Conservation (phyloP, 441 rosid species). For the Arabidopsis lyrata region DNA sequence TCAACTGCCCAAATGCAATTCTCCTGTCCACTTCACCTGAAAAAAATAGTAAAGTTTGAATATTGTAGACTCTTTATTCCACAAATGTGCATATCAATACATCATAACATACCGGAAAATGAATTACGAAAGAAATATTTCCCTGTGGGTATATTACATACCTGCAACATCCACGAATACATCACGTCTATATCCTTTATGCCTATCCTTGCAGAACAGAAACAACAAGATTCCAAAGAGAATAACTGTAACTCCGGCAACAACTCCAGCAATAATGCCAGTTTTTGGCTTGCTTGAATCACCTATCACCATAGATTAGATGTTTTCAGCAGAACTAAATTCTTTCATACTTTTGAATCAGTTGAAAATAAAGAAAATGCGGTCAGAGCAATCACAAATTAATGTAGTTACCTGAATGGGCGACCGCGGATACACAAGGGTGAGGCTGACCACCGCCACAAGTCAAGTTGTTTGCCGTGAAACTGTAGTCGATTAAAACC, state of each 20-base stretch:
- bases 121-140: background rate
- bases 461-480: conserved; percentile 70
- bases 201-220: conserved; percentile 65
- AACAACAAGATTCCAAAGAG: conserved; percentile 64
- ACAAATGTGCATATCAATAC: background rate
- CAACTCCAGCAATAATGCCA: conserved; percentile 76
- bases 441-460: conserved; percentile 60
- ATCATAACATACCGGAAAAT: background rate
- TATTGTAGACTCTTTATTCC: conserved; percentile 17
- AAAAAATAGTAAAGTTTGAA: conserved; percentile 23
- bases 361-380: background rate
- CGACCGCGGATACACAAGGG: conserved; percentile 63
- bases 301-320: conserved; percentile 48
- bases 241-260: conserved; percentile 64
- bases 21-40: conserved; percentile 95
- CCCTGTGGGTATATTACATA: conserved; percentile 39
- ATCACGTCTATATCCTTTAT: conserved; percentile 73
- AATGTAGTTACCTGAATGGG: conserved; percentile 61
- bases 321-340: conserved; percentile 18
- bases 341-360: background rate
- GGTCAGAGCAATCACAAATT: conserved; percentile 14
- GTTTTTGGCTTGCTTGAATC: conserved; percentile 71
- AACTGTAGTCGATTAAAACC: conserved; percentile 56
- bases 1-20: conserved; percentile 93
- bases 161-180: conserved; percentile 95